Evolutionary conservation across 495 filamentous ascomycete species (phyloP).

Genomic region (Penicillium angulare): DNA sequence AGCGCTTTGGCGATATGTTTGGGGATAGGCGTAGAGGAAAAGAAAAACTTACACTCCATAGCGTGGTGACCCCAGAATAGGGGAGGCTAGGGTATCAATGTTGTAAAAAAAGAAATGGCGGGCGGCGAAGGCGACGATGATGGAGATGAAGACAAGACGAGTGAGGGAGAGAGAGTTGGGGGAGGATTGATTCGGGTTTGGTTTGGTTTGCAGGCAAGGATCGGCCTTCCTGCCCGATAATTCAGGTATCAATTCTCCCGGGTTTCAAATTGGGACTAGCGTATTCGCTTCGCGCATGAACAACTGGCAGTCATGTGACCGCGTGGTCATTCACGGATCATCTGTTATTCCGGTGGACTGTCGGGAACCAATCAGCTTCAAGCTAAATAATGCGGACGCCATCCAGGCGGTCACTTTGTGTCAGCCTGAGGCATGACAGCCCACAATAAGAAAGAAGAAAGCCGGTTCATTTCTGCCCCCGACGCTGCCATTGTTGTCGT

Average conservation of each 20-base stretch:
- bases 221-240: constrained; percentile 23
- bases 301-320: constrained; percentile 21
- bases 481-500: constrained; percentile 21
- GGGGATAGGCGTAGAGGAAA: constrained; percentile 19
- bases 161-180: constrained; percentile 27
- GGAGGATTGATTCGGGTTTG: constrained; percentile 23
- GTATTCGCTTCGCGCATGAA: constrained; percentile 21
- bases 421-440: constrained; percentile 31
- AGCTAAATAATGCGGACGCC: constrained; percentile 32
- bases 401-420: constrained; percentile 15
- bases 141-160: constrained; percentile 19
- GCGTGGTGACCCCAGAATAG: constrained; percentile 51
- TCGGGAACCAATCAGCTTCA: constrained; percentile 18
- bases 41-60: constrained; percentile 50
- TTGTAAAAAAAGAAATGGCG: constrained; percentile 28
- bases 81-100: constrained; percentile 29
- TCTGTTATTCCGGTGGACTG: background rate
- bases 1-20: constrained; percentile 29
- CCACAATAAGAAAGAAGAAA: constrained; percentile 27
- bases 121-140: constrained; percentile 20
- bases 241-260: constrained; percentile 25
- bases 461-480: constrained; percentile 21
- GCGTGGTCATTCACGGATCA: background rate
- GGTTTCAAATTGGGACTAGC: constrained; percentile 23
- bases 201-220: constrained; percentile 31